Percentiles rank a stretch among this genome's conserved stretches.
Evolutionary conservation across 345 rosid species (phyloP).

Genomic region (Diplotaxis tenuifolia): DNA sequence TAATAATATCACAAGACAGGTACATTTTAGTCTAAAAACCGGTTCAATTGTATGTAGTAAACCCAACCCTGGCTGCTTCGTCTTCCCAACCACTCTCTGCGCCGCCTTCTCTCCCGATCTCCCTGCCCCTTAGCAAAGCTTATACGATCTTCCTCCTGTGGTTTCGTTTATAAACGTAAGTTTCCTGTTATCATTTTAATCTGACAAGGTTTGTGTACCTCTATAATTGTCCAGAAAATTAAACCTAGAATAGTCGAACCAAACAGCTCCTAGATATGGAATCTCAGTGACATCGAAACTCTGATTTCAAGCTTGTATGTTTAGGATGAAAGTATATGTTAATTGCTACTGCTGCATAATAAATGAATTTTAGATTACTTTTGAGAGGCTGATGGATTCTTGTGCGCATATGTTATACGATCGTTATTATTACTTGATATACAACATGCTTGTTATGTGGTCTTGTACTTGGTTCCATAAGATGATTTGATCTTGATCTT

Average conservation of each 20-base stretch:
- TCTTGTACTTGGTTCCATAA: not conserved
- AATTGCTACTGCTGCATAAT: not conserved
- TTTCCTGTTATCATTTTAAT: not conserved
- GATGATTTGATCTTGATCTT: not conserved
- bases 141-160: conserved; percentile 5
- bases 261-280: not conserved
- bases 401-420: not conserved
- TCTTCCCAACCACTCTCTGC: conserved; percentile 12
- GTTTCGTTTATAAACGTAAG: conserved; percentile 9
- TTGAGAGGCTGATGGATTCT: not conserved
- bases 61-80: conserved; percentile 16
- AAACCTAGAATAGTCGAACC: not conserved
- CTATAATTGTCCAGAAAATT: not conserved
- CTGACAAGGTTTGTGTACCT: not conserved
- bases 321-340: no score
- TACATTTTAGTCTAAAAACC: conserved; percentile 2
- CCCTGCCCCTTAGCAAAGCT: conserved; percentile 1
- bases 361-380: not conserved
- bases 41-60: conserved; percentile 7
- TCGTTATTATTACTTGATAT: not conserved
- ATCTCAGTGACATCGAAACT: conserved; percentile 1
- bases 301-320: conserved; percentile 1
- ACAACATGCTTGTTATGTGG: not conserved
- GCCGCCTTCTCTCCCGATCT: conserved; percentile 16
- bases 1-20: not conserved